Base-by-base conservation (phyloP, 495 filamentous ascomycete genomes). In the Achaetomiella virescens region DNA sequence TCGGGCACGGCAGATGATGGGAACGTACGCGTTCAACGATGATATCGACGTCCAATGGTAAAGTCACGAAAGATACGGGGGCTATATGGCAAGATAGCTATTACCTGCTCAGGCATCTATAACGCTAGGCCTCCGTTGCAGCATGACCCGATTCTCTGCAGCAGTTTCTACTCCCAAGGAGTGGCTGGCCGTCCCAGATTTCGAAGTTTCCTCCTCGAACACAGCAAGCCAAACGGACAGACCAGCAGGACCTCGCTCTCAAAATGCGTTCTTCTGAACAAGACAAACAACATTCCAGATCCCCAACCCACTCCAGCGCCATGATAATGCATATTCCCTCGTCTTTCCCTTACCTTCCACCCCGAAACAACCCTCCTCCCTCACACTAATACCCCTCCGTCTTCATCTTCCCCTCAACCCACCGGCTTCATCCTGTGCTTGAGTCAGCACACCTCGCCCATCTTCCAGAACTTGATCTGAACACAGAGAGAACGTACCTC, bases 401-500 rank as follows among this genome's bases (percentile, higher is more conserved):
- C 45, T 57, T 60, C 24, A 60, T 8, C 53, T 54, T 57, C 29
- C 57, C 48, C 59, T 54, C 25, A 59, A 29, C 5, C 52, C 45
- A 2, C 50, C 46, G 42, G n/a, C 58, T 12, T 62, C 60, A 42
- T 62, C 60, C 60, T 62, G 18, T 6, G 14, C 3, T n/a, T 11
- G 6, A 14, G 36, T 38, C 14, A 38, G 36, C 36, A 38, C 36
- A 6, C 36, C 5, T 12, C 15, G 3, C 5, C 36, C 36, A 7
- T 38, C 14, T 14, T 31, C 5, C 27, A 9, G 27, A 31, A 4
- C 27, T 1, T 17, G 27, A 21, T 12, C 55, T 12, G 41, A 37
- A 54, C 20, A 24, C 15, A 20, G 46, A 38, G 24, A 54, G 14
- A 54, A 69, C 83, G 73, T 60, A 84, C 84, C 75, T 88, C 85